Base-by-base conservation (phyloP, 148 eudicot genomes). In the Cornus kousa region DNA sequence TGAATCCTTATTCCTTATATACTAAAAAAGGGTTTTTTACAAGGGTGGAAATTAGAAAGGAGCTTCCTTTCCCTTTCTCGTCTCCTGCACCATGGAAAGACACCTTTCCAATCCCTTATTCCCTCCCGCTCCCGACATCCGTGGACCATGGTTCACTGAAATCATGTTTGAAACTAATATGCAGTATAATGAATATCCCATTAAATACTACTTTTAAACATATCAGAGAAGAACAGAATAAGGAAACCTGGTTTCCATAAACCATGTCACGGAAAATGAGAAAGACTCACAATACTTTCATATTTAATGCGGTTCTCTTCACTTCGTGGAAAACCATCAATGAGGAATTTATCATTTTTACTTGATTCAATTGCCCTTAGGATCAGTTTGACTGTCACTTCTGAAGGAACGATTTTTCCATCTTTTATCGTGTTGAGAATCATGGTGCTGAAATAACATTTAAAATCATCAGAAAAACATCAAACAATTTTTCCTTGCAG, bases 321-420 rank as follows among this genome's bases (percentile, higher is more conserved):
- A 71, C 87, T 89, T 82, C 98, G 86, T 67, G 99, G 99, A 67
- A 96, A 96, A 71, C 99, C 99, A 89, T 96, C 99, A 83, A 96
- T 90, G 20, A 96, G 89, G 76, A 90, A 91, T 82, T 85, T 96
- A 76, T 90, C 83, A 77, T 89, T 93, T 46, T 85, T 74, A 59
- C 89, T 84, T 31, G 87, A 83, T 71, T 79, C 89, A 75, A 96
- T 86, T 77, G 97, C 97, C 80, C 82, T 88, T 76, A 88, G 84
- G 82, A 96, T 86, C 81, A 96, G 84, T 77, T 87, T 87, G 67
- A 93, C 91, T 32, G 98, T 96, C 85, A 96, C 92, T 82, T 96
- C 97, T 28, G 98, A 93, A 70, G 99, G 93, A 81, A 96, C 99
- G 80, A 96, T 96, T 74, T 84, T 88, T 23, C 99, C 99, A 82